These are phyloP conservation scores for Raphanus sativus DNA, from an alignment of 345 rosid species.

Conservation along the genomic window DNA sequence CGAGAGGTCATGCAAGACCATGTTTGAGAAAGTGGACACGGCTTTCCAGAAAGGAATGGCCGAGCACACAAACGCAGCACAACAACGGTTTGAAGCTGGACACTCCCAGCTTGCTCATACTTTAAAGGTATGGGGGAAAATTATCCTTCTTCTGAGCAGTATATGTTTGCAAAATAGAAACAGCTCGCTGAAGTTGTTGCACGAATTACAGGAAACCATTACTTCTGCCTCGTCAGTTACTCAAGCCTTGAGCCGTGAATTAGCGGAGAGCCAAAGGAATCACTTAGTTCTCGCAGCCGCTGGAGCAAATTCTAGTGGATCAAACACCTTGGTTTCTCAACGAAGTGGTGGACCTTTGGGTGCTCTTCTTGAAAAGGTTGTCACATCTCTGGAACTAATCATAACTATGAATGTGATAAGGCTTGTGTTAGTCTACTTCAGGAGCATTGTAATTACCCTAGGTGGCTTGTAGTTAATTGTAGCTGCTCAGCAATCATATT, in stretches of 20 bases:
- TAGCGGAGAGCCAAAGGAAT: slow-evolving; percentile 77
- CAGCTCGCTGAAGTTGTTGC: background rate
- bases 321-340: slow-evolving; percentile 54
- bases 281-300: slow-evolving; percentile 66
- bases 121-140: slow-evolving; percentile 57
- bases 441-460: background rate
- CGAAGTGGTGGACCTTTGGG: slow-evolving; percentile 66
- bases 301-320: slow-evolving; percentile 59
- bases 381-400: slow-evolving; percentile 14
- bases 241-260: slow-evolving; percentile 68
- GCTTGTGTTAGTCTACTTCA: background rate
- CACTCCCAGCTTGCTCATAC: slow-evolving; percentile 71
- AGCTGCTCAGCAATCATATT: slow-evolving; percentile 4
- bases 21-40: slow-evolving; percentile 89
- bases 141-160: slow-evolving; percentile 7
- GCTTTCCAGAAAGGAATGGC: slow-evolving; percentile 76
- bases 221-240: slow-evolving; percentile 69
- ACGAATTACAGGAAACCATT: slow-evolving; percentile 63
- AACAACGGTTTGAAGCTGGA: slow-evolving; percentile 68
- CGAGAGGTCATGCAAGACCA: slow-evolving; percentile 82
- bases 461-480: slow-evolving; percentile 8
- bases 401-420: background rate
- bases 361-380: slow-evolving; percentile 65
- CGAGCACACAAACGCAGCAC: slow-evolving; percentile 72
- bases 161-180: background rate